Base-by-base conservation (phyloP, 2,329 filamentous ascomycete genomes). In the Penicillium sp. region DNA sequence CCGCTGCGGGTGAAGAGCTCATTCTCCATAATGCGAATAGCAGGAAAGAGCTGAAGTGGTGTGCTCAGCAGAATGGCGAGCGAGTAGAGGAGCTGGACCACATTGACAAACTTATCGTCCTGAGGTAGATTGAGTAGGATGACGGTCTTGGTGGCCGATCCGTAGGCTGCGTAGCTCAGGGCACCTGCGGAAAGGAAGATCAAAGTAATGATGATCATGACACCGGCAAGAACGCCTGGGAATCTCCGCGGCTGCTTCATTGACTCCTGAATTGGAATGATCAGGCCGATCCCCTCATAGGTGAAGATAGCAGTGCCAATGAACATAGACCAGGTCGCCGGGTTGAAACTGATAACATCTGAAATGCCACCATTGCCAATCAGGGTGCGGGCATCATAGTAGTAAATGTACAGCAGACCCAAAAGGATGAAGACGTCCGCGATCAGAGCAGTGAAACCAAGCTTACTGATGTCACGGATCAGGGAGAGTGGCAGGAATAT, bases 251-350 rank as follows among this genome's bases (percentile, higher is more conserved):
- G 94, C 28, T 90, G 76, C 61, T 84, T 86, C 93, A 98, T 98
- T 15, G 90, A 94, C 59, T 94, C 90, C 67, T 98, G 94, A 45
- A 98, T 96, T 0, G 94, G 93, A 48, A 98, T 96, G 65, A 98
- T 94, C 33, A 98, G 80, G 9, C 93, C 94, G 46, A 98, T 94
- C 18, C 93, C 93, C 63, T 98, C 93, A 60, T 97, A 98, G 0
- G 93, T 97, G 71, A 98, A 98, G 63, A 98, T 97, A 18, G 94
- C 93, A 0, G 94, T 98, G 47, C 93, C 94, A 56, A 98, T 98
- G 65, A 98, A 97, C 4, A 98, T 77, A 0, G 93, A 95, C 93
- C 94, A 98, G 63, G 89, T 84, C 45, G 85, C 81, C 27, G 84
- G 69, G 71, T 98, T 98, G 76, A 98, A 97, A 58, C 85, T 77